phyloP scores from a whole-genome alignment of 2,329 filamentous ascomycete species.

The Leptographium wingfieldii region DNA sequence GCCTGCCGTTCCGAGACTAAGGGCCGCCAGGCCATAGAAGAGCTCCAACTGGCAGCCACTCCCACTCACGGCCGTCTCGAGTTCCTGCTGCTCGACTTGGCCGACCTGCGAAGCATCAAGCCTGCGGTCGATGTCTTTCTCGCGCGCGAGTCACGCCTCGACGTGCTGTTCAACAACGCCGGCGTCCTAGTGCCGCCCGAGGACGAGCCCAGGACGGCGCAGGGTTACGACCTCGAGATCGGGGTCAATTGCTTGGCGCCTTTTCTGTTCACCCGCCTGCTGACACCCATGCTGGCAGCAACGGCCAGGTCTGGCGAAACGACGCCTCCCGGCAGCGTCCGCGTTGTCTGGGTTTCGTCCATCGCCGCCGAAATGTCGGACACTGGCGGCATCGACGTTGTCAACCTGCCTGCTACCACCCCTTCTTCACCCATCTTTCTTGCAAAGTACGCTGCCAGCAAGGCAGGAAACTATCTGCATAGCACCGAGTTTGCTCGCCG shows the following conservation, averaged over 20 bases:
- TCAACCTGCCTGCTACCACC: background rate
- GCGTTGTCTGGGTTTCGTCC: constrained; percentile 13
- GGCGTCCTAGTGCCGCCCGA: constrained; percentile 21
- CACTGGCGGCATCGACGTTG: constrained; percentile 8
- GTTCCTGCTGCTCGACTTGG: constrained; percentile 28
- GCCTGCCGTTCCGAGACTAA: constrained; percentile 29
- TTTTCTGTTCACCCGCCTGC: constrained; percentile 15
- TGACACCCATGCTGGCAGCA: constrained; percentile 12
- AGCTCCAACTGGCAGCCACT: constrained; percentile 20
- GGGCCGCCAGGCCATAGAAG: constrained; percentile 25
- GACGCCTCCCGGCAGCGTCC: constrained; percentile 6
- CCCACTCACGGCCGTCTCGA: constrained; percentile 20
- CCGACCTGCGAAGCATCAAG: constrained; percentile 18
- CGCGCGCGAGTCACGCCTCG: constrained; percentile 18
- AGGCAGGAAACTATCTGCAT: constrained; percentile 11
- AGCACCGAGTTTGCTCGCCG: constrained; percentile 11
- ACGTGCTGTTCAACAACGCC: constrained; percentile 27
- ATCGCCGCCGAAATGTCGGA: constrained; percentile 9
- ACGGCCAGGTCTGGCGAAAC: constrained; percentile 5
- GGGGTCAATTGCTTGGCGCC: constrained; percentile 15
- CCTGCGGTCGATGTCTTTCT: constrained; percentile 18
- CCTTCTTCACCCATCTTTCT: background rate
- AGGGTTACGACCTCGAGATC: constrained; percentile 15
- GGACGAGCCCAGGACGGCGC: constrained; percentile 16
- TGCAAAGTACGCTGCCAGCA: constrained; percentile 8